These are phyloP conservation scores for Protomyces inouyei DNA, from an alignment of 1,139 yeast species.

Conservation along the genomic window DNA sequence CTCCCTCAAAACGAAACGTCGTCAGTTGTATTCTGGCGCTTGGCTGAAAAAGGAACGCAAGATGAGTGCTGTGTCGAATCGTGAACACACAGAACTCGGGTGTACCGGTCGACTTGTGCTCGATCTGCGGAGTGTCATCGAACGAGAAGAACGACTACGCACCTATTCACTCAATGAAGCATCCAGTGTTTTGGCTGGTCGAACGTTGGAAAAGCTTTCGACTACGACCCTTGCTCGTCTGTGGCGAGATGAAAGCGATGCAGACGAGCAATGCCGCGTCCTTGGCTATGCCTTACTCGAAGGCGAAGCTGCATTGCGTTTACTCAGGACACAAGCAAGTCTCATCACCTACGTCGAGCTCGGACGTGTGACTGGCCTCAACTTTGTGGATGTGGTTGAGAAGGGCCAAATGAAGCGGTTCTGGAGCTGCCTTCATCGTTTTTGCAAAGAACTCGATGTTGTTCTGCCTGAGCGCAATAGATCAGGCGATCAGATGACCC, in stretches of 20 bases:
- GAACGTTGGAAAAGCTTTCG: conserved; percentile 9
- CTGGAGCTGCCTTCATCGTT: conserved; percentile 21
- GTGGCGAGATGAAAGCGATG: conserved; percentile 1
- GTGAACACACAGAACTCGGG: conserved; percentile 25
- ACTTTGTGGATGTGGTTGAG: conserved; percentile 14
- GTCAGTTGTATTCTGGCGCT: conserved; percentile 21
- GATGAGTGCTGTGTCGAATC: conserved; percentile 18
- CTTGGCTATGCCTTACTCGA: conserved; percentile 10
- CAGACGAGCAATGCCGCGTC: conserved; percentile 6
- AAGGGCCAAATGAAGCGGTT: conserved; percentile 25
- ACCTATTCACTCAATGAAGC: conserved; percentile 24
- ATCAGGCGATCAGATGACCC: conserved; percentile 18
- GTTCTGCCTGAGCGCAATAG: conserved; percentile 16
- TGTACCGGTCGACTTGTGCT: conserved; percentile 18
- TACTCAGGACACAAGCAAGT: conserved; percentile 14
- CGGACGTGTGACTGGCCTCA: conserved; percentile 19
- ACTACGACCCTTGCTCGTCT: not conserved
- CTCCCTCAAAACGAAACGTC: conserved; percentile 18
- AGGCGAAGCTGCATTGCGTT: conserved; percentile 1
- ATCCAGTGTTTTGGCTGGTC: conserved; percentile 2
- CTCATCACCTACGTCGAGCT: conserved; percentile 14
- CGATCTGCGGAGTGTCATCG: conserved; percentile 16
- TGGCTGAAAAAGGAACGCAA: conserved; percentile 24
- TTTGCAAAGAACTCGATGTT: conserved; percentile 7
- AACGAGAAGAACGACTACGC: conserved; percentile 22